Base-by-base conservation (phyloP, 306 rosid genomes). In the Vicia villosa region DNA sequence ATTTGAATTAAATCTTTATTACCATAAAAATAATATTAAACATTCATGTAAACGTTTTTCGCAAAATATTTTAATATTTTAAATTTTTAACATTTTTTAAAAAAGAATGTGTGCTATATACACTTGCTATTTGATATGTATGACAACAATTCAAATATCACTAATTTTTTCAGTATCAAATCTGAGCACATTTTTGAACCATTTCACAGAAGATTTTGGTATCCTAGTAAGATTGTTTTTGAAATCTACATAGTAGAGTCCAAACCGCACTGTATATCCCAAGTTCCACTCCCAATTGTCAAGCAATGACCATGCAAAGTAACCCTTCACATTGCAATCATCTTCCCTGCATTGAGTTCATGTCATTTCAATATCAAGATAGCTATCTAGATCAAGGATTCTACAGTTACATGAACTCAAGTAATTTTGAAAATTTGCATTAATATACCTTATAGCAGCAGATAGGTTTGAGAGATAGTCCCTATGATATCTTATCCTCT, bases 281-380 rank as follows among this genome's bases (percentile, higher is more conserved):
- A 80, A 13, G 79, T 93, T 93, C 97, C 98, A 93, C 68, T 93
- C 94, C 98, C 98, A 93, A 70, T 90, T 93, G 75, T 93, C 98
- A 30, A 93, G 96, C 80, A 93, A 80, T 22, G 98, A 90, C 98
- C 98, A 93, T 63, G 85, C 96, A 59, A 86, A 93, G 80, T 93
- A 93, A 60, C 98, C 98, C 1, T 76, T 79, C 3, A 93, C 87
- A 54, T 93, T 83, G 60, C 97, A 90, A 56, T 77, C 77, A 50
- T 90, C 96, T 82, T 88, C 59, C 89, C 98, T 90, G 88, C 10
- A 73, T n/a, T 76, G 47, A 61, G 32, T 63, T 36, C 47, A 46
- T 63, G 17, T 52, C 57, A 56, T 77, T 57, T 82, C 26, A 80
- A 15, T 16, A 79, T 70, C 55, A 19, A 68, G 52, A 19, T 28